Percentiles rank a stretch among this genome's conserved stretches.
phyloP scores from a whole-genome alignment of 106 monocot species.

The Dioscorea alata region DNA sequence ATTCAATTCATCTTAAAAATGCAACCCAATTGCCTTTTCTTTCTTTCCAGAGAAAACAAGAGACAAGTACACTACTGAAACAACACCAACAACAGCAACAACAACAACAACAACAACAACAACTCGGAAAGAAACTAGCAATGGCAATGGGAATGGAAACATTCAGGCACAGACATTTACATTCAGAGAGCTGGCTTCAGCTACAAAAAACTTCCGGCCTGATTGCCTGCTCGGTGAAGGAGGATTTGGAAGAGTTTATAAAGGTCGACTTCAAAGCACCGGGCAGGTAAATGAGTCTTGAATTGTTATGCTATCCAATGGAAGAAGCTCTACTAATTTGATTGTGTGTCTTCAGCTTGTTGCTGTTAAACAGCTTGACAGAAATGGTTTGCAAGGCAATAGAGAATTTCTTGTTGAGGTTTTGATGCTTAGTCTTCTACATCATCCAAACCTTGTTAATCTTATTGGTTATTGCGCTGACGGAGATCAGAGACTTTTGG shows the following conservation, averaged over 20 bases:
- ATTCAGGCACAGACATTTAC: constrained; percentile 32
- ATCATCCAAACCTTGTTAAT: constrained; percentile 37
- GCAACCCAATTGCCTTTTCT: too few species aligned
- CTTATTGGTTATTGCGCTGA: constrained; percentile 47
- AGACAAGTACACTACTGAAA: background rate
- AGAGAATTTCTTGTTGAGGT: constrained; percentile 46
- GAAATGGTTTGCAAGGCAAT: constrained; percentile 38
- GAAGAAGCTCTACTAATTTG: background rate
- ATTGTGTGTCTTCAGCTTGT: constrained; percentile 14
- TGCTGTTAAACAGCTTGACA: constrained; percentile 45
- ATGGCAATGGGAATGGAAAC: constrained; percentile 10
- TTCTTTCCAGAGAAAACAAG: background rate
- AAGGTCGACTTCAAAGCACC: constrained; percentile 23
- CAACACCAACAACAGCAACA: background rate
- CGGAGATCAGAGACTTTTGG: constrained; percentile 43
- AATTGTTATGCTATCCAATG: background rate
- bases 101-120: background rate
- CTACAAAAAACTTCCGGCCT: constrained; percentile 33
- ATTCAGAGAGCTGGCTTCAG: constrained; percentile 36
- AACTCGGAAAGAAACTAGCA: constrained; percentile 9
- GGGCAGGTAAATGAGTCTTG: constrained; percentile 18
- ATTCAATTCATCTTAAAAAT: too few species aligned
- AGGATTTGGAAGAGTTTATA: constrained; percentile 46
- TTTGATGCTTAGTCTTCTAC: constrained; percentile 34
- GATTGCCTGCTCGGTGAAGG: constrained; percentile 38